Conservation (phyloP, 148 eudicot genomes). For the Rhododendron mucronatum region DNA sequence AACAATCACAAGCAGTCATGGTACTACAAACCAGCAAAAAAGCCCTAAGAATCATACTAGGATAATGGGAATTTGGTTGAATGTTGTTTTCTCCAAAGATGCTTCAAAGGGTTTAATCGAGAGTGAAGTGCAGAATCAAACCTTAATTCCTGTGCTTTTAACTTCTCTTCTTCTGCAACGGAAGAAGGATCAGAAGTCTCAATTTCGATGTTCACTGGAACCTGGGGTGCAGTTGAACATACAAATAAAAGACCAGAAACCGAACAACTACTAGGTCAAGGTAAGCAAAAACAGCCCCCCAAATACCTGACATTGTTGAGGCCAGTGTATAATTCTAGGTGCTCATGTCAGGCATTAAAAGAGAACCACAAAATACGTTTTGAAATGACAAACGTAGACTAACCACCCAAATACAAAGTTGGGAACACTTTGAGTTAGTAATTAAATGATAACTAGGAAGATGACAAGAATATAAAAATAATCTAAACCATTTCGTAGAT, state of each 20-base stretch:
- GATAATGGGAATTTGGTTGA: neutral
- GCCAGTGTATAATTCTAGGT: neutral
- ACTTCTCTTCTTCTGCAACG: constrained; percentile 50
- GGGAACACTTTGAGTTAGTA: neutral
- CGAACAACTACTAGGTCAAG: neutral
- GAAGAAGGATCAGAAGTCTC: constrained; percentile 35
- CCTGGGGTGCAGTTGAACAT: constrained; percentile 31
- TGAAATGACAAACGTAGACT: neutral
- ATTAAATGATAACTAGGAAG: neutral
- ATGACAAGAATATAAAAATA: neutral
- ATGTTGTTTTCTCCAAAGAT: neutral
- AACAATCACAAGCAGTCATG: neutral
- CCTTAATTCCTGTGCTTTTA: constrained; percentile 65
- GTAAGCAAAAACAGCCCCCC: neutral
- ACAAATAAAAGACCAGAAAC: constrained; percentile 4
- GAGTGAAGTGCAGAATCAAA: constrained; percentile 12
- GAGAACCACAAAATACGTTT: neutral
- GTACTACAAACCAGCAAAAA: neutral
- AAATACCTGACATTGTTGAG: neutral
- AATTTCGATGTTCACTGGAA: constrained; percentile 48
- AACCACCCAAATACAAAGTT: neutral
- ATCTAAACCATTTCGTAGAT: neutral
- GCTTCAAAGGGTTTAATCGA: neutral
- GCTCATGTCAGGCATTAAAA: neutral
- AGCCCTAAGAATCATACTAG: neutral